Conservation (phyloP, 306 rosid genomes). For the Lathyrus aphaca region DNA sequence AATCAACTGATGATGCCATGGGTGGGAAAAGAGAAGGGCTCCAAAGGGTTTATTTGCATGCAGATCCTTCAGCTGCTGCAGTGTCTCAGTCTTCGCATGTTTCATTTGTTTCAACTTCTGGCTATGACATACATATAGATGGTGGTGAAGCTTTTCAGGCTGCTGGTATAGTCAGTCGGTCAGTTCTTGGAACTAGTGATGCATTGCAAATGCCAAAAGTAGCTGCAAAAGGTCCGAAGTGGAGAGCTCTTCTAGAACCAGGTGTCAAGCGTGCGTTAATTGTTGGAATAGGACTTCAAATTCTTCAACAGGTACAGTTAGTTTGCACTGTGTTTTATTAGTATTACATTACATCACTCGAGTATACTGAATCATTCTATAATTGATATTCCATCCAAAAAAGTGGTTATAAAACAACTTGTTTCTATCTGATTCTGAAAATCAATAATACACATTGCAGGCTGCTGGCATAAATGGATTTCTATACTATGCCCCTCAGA, state of each 20-base stretch:
- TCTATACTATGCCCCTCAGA: constrained; percentile 73
- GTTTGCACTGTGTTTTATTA: constrained; percentile 6
- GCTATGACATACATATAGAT: constrained; percentile 64
- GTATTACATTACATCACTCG: not conserved
- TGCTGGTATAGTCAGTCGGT: constrained; percentile 79
- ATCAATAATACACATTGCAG: constrained; percentile 43
- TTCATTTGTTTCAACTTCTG: constrained; percentile 74
- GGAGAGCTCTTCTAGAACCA: constrained; percentile 85
- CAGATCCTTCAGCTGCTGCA: constrained; percentile 63
- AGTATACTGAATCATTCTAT: not conserved
- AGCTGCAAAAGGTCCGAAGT: constrained; percentile 59
- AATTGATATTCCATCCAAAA: constrained; percentile 22
- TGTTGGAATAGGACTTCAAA: constrained; percentile 89
- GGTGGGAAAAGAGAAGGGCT: constrained; percentile 69
- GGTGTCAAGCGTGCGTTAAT: constrained; percentile 91
- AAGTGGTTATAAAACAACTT: constrained; percentile 1
- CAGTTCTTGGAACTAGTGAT: constrained; percentile 71
- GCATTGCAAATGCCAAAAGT: constrained; percentile 46
- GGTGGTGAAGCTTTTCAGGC: constrained; percentile 68
- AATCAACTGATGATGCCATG: constrained; percentile 58
- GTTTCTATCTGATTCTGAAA: constrained; percentile 31
- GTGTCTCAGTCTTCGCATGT: constrained; percentile 60
- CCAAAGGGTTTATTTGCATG: constrained; percentile 85
- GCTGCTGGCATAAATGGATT: constrained; percentile 74
- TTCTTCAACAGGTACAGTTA: constrained; percentile 88